These are phyloP conservation scores for Firmiana major DNA, from an alignment of 345 rosid genomes.

Conservation along the genomic window DNA sequence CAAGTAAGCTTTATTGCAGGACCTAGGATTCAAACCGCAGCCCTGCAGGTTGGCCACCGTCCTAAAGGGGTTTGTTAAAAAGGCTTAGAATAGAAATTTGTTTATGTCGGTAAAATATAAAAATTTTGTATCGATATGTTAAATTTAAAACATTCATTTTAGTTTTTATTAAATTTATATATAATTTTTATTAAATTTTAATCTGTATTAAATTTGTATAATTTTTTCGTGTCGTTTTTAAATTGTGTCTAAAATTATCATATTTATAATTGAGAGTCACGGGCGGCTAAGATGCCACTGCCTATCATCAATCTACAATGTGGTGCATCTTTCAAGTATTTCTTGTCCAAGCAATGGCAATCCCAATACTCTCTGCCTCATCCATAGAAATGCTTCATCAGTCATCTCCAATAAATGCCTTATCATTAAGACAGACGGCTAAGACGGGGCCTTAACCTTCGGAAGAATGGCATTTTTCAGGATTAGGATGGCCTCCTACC, in stretches of 20 bases:
- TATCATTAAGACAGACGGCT: not conserved
- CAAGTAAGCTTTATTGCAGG: not conserved
- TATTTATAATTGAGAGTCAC: too few relatives aligned
- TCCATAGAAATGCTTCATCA: not conserved
- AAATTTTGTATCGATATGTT: too few relatives aligned
- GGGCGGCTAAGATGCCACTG: not conserved
- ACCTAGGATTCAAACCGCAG: not conserved
- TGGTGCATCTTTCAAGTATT: not conserved
- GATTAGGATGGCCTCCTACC: too few relatives aligned
- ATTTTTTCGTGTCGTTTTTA: too few relatives aligned
- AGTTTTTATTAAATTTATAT: too few relatives aligned
- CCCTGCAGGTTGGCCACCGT: not conserved
- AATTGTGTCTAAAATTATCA: too few relatives aligned
- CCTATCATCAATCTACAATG: not conserved
- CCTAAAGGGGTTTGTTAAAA: not conserved
- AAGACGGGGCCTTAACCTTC: not conserved
- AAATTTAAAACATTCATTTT: too few relatives aligned
- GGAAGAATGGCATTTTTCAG: not conserved
- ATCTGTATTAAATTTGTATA: too few relatives aligned
- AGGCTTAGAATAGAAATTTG: too few relatives aligned
- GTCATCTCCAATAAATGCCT: slow-evolving; percentile 6
- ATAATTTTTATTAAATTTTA: too few relatives aligned
- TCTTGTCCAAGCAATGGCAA: not conserved
- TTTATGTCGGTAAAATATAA: too few relatives aligned
- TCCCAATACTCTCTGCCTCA: not conserved